These are phyloP conservation scores for Tetrahymena malaccensis DNA, from an alignment of 73 alveolate genomes.

Conservation along the genomic window DNA sequence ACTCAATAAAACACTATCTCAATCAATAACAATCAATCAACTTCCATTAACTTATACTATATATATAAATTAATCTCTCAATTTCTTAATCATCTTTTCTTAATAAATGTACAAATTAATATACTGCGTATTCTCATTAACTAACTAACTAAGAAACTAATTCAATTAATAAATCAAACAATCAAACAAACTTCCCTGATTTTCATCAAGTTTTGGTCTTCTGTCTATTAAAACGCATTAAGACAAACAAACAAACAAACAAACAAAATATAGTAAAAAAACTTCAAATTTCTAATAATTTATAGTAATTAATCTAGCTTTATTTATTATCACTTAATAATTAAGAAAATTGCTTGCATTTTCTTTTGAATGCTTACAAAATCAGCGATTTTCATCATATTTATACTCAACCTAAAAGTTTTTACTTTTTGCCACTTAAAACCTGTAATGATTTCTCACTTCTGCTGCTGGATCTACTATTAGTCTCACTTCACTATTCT, in stretches of 20 bases:
- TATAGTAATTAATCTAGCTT: neutral
- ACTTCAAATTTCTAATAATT: neutral
- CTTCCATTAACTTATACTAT: neutral
- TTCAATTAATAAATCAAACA: neutral
- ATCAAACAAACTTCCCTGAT: neutral
- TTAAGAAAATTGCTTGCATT: neutral
- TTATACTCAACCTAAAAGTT: neutral
- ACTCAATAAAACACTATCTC: neutral
- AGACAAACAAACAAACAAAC: neutral
- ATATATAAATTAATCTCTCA: neutral
- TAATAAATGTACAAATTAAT: neutral
- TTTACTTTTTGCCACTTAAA: neutral
- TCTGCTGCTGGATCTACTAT: too few relatives aligned
- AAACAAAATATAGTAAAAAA: neutral
- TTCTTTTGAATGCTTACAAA: neutral
- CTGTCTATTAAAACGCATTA: neutral
- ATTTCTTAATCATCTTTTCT: neutral
- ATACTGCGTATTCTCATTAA: neutral
- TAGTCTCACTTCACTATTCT: neutral
- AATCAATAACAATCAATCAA: neutral
- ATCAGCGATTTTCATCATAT: neutral
- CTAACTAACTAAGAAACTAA: neutral
- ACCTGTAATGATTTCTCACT: too few relatives aligned
- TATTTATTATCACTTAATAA: neutral
- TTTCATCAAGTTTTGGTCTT: neutral